Evolutionary conservation across 805 yeast species (phyloP), one percentile per base, ranked within the genome.

Genomic region (Ascoidea rubescens): DNA sequence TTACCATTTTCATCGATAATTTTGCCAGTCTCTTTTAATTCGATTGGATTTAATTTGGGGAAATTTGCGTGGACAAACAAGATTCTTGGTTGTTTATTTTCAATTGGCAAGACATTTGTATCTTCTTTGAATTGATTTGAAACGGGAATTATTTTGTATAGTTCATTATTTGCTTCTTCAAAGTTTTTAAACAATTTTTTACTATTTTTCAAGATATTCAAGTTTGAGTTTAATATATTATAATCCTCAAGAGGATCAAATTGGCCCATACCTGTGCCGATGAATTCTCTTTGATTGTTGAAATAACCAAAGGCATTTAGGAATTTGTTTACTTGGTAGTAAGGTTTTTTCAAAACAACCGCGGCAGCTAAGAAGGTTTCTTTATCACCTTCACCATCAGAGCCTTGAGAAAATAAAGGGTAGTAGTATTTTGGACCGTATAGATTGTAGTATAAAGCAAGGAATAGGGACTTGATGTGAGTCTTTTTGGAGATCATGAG

Each of bases 41-140:
- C 65, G 71, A 81, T 75, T 1, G 87, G 87, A 59, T 82, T 78
- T 54, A 82, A 64, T 61, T 82, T 82, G 5, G 87, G 87, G 66
- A 72, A 75, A 60, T 82, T 82, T 43, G 85, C 78, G 61, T 82
- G 88, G 50, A 81, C 74, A 58, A 82, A 82, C 54, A 80, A 58
- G 16, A 67, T 60, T 45, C 60, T 59, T 48, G 72, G 71, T n/a
- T 53, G 58, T 49, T 56, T 58, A 5, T 51, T 47, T 3, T 53
- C 46, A 8, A 53, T 52, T 32, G 54, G 56, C 14, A 60, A 31
- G 5, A 55, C 53, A 45, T 59, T 60, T 21, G 52, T 52, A 12
- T 57, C 46, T 30, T 54, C 57, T 37, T 57, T 53, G 2, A 54
- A 47, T 8, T 51, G 48, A n/a, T 57, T 48, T 31, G 48, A 50